A percentile compares a stretch with the other conserved stretches of the same genome.
Conservation (phyloP, 176 grass and related monocot genomes). For the Musa itinerans region DNA sequence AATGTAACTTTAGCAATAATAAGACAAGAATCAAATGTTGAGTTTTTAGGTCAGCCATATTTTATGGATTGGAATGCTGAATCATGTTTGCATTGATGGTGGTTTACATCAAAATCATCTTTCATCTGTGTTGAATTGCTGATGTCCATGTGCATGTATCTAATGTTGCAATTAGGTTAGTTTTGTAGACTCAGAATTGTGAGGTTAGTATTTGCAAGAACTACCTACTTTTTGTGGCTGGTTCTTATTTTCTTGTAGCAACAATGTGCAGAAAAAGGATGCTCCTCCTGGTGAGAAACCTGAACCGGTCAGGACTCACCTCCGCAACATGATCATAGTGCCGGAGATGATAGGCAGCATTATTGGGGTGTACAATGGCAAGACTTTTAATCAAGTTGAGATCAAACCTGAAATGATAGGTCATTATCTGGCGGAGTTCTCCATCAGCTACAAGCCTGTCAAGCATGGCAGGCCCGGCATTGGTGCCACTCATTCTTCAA, state of each 20-base stretch:
- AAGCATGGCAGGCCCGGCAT: constrained; percentile 62
- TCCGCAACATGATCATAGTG: constrained; percentile 50
- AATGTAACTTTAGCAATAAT: too few species aligned
- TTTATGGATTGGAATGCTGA: too few species aligned
- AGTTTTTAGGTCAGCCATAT: too few species aligned
- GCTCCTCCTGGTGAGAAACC: constrained; percentile 52
- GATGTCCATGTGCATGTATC: too few species aligned
- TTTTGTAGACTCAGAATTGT: too few species aligned
- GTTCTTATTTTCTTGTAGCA: neutral
- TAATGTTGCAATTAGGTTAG: too few species aligned
- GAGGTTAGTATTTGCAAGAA: neutral
- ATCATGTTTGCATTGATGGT: too few species aligned
- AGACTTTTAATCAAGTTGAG: constrained; percentile 49
- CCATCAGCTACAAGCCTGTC: constrained; percentile 43
- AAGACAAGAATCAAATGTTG: too few species aligned
- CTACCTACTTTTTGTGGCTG: neutral
- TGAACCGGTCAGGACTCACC: constrained; percentile 36
- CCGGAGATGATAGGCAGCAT: constrained; percentile 59
- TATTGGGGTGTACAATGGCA: constrained; percentile 40
- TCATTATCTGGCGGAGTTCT: constrained; percentile 46
- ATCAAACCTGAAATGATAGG: constrained; percentile 75
- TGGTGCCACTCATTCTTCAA: constrained; percentile 44
- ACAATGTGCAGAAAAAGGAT: constrained; percentile 43
- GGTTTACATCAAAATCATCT: too few species aligned
- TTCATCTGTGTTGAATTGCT: too few species aligned